These are phyloP conservation scores for Penicillium psychrofluorescens DNA, from an alignment of 495 filamentous ascomycete genomes.

Conservation along the genomic window DNA sequence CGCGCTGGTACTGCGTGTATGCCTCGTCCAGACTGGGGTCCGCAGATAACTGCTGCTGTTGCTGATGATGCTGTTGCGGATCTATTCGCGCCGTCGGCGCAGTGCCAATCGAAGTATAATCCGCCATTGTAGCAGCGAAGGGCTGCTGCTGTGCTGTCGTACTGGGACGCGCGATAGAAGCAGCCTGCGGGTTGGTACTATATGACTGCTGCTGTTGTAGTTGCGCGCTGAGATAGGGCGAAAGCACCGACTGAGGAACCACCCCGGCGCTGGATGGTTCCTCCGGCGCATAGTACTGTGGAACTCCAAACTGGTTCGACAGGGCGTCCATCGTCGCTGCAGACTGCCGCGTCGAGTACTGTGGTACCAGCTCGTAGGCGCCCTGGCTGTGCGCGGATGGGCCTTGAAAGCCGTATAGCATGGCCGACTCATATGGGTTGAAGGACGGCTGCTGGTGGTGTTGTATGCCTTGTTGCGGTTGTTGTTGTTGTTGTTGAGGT, in stretches of 20 bases:
- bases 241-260: conserved; percentile 25
- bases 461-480: conserved; percentile 5
- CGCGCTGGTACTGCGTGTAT: conserved; percentile 67
- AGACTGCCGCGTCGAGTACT: conserved; percentile 70
- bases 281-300: conserved; percentile 70
- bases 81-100: conserved; percentile 25
- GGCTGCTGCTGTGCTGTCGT: conserved; percentile 30
- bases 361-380: conserved; percentile 72
- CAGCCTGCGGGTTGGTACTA: conserved; percentile 34
- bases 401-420: conserved; percentile 74
- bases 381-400: conserved; percentile 41
- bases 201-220: conserved; percentile 47
- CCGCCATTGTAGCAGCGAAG: conserved; percentile 48
- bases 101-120: conserved; percentile 37
- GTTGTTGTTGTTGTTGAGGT: conserved; percentile 3
- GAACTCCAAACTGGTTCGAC: conserved; percentile 57
- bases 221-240: conserved; percentile 47
- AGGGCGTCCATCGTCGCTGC: conserved; percentile 70
- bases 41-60: conserved; percentile 22
- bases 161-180: conserved; percentile 40
- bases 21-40: conserved; percentile 48
- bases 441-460: conserved; percentile 24
- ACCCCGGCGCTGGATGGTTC: conserved; percentile 60
- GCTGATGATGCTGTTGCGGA: conserved; percentile 10
- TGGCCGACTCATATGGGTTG: conserved; percentile 51